Conservation (phyloP, 805 yeast species). For the Grigorovia humatica region DNA sequence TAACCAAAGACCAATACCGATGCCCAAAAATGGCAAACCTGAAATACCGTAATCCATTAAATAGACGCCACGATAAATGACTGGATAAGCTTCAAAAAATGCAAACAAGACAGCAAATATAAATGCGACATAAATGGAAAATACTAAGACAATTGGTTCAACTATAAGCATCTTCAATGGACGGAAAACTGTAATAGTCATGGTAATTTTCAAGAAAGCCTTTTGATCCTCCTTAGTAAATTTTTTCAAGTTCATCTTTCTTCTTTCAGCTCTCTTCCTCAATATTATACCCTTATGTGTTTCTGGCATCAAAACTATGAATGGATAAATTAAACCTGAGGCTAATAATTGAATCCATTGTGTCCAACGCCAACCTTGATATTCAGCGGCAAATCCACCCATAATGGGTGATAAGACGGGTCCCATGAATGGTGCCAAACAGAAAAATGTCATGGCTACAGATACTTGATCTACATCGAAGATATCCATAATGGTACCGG, state of each 20-base stretch:
- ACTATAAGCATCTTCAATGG: slow-evolving; percentile 59
- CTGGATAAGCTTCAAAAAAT: slow-evolving; percentile 70
- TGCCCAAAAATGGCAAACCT: slow-evolving; percentile 62
- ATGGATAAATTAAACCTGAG: slow-evolving; percentile 43
- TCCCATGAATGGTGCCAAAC: slow-evolving; percentile 71
- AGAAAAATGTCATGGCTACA: slow-evolving; percentile 67
- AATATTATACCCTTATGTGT: slow-evolving; percentile 63
- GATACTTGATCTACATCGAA: slow-evolving; percentile 61
- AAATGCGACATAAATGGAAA: slow-evolving; percentile 62
- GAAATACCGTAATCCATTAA: slow-evolving; percentile 49
- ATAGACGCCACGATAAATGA: slow-evolving; percentile 59
- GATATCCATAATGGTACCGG: slow-evolving; percentile 73
- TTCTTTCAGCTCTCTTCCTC: slow-evolving; percentile 46
- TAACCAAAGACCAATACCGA: slow-evolving; percentile 53
- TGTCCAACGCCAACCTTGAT: slow-evolving; percentile 60
- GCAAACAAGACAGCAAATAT: slow-evolving; percentile 71
- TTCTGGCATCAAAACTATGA: slow-evolving; percentile 46
- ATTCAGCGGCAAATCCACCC: slow-evolving; percentile 56
- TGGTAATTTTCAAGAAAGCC: slow-evolving; percentile 35
- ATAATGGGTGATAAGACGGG: slow-evolving; percentile 70
- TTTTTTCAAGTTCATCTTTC: slow-evolving; percentile 42
- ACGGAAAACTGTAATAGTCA: slow-evolving; percentile 43
- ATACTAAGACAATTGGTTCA: slow-evolving; percentile 66
- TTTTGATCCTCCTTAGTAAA: slow-evolving; percentile 25
- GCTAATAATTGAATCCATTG: slow-evolving; percentile 64